phyloP scores from a whole-genome alignment of 2,329 filamentous ascomycete species.

The Aspergillus calidoustus region DNA sequence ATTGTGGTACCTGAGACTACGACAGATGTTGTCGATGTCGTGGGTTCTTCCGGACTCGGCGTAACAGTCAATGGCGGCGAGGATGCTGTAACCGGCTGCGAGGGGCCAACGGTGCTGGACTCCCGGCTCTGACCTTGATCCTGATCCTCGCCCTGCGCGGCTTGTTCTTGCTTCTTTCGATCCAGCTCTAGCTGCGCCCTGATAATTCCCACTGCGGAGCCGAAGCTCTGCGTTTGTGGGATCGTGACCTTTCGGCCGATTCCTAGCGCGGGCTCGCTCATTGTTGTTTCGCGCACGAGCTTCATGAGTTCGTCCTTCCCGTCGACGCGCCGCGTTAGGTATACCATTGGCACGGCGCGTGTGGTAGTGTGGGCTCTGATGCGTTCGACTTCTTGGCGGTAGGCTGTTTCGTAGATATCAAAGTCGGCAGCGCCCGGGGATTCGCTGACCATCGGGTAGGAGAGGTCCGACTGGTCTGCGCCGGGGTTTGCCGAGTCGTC shows the following conservation, averaged over 20 bases:
- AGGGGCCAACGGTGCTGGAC: background rate
- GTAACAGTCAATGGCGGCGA: background rate
- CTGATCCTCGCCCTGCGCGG: background rate
- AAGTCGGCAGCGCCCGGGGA: conserved; percentile 84
- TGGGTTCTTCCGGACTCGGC: background rate
- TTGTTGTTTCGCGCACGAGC: conserved; percentile 35
- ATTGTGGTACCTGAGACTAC: conserved; percentile 9
- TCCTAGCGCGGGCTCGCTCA: conserved; percentile 5
- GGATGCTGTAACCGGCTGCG: background rate
- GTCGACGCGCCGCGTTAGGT: conserved; percentile 58
- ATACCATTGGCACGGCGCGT: conserved; percentile 59
- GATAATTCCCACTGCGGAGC: conserved; percentile 23
- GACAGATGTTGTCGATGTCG: background rate
- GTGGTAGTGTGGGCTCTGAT: conserved; percentile 59
- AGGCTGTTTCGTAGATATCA: conserved; percentile 87
- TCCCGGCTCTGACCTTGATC: background rate
- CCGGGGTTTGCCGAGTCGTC: conserved; percentile 43
- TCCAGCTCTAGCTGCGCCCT: conserved; percentile 25
- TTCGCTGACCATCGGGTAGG: conserved; percentile 68
- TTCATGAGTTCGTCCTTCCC: conserved; percentile 42
- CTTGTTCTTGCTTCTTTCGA: conserved; percentile 9
- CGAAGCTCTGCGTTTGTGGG: conserved; percentile 15
- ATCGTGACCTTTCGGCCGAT: conserved; percentile 21
- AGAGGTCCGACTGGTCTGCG: conserved; percentile 24
- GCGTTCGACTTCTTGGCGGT: conserved; percentile 77